Evolutionary conservation across 805 yeast genomes (phyloP).

Genomic region (Candida hispaniensis): DNA sequence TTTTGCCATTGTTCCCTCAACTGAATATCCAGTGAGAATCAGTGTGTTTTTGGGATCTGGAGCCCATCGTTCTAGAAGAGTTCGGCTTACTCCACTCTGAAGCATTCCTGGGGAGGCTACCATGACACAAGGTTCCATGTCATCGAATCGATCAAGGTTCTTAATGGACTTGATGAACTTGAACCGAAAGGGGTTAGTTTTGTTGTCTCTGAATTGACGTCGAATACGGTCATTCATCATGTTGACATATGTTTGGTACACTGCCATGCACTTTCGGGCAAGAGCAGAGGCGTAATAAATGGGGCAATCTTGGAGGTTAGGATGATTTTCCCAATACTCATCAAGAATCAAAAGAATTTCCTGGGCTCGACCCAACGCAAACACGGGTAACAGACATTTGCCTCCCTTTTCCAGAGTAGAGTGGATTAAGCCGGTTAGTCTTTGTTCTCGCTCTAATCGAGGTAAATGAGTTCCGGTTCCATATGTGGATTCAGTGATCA

Average conservation of each 20-base stretch:
- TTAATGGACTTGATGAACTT: constrained; percentile 72
- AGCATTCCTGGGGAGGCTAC: constrained; percentile 98
- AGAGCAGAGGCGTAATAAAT: constrained; percentile 86
- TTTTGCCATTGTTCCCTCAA: constrained; percentile 97
- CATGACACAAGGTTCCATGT: constrained; percentile 91
- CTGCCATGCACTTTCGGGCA: constrained; percentile 95
- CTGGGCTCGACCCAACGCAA: constrained; percentile 95
- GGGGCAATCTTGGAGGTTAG: constrained; percentile 70
- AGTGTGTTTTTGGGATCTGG: constrained; percentile 89
- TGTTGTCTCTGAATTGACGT: constrained; percentile 60
- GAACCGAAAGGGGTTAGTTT: constrained; percentile 83
- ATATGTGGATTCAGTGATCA: constrained; percentile 91
- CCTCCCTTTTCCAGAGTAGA: constrained; percentile 82
- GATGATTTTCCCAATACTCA: constrained; percentile 84
- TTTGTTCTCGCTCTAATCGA: constrained; percentile 68
- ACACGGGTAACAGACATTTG: constrained; percentile 82
- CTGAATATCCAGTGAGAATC: constrained; percentile 90
- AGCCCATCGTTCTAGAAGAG: constrained; percentile 88
- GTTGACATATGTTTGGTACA: constrained; percentile 88
- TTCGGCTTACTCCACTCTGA: constrained; percentile 90
- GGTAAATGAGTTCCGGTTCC: constrained; percentile 98
- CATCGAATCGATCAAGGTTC: constrained; percentile 75
- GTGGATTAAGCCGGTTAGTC: constrained; percentile 73
- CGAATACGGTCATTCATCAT: constrained; percentile 94
- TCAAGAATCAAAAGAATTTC: constrained; percentile 82